A percentile compares a stretch with the other conserved stretches of the same genome.
Evolutionary conservation across 345 rosid genomes (phyloP).

Genomic region (Laguncularia racemosa): DNA sequence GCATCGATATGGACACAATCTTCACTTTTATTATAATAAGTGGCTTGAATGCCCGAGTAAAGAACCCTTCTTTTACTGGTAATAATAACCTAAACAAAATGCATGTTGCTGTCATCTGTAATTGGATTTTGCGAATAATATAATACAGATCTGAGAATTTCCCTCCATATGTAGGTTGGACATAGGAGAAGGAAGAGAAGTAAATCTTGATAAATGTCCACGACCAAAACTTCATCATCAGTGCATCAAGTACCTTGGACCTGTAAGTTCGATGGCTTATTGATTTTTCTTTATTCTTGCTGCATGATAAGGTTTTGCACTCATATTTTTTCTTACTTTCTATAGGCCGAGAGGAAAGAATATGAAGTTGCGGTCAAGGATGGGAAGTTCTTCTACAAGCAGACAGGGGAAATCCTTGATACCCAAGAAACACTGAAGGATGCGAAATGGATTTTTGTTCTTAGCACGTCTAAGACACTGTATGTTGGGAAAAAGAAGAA

Average conservation of each 20-base stretch:
- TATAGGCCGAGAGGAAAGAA: slow-evolving; percentile 73
- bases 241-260: slow-evolving; percentile 94
- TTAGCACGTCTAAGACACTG: slow-evolving; percentile 61
- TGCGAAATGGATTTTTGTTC: slow-evolving; percentile 91
- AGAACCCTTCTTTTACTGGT: slow-evolving; percentile 99
- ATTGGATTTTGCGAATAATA: slow-evolving; percentile 11
- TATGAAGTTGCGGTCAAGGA: slow-evolving; percentile 71
- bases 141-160: neutral
- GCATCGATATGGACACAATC: slow-evolving; percentile 92
- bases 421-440: slow-evolving; percentile 33
- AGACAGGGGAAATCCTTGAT: slow-evolving; percentile 54
- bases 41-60: slow-evolving; percentile 81
- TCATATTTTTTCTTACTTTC: slow-evolving; percentile 11
- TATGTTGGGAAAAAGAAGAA: slow-evolving; percentile 80
- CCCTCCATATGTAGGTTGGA: slow-evolving; percentile 61
- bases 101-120: neutral
- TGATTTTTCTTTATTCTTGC: neutral
- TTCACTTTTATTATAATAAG: slow-evolving; percentile 66
- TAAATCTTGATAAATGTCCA: slow-evolving; percentile 68
- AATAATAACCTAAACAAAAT: slow-evolving; percentile 13
- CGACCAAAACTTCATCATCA: slow-evolving; percentile 72
- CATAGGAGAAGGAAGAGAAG: slow-evolving; percentile 91
- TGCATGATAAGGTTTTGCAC: neutral
- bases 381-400: slow-evolving; percentile 60
- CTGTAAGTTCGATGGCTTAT: slow-evolving; percentile 31